Evolutionary conservation across 148 eudicot species (phyloP), one percentile per base, ranked within the genome.

Genomic region (Dianthus caryophyllus): DNA sequence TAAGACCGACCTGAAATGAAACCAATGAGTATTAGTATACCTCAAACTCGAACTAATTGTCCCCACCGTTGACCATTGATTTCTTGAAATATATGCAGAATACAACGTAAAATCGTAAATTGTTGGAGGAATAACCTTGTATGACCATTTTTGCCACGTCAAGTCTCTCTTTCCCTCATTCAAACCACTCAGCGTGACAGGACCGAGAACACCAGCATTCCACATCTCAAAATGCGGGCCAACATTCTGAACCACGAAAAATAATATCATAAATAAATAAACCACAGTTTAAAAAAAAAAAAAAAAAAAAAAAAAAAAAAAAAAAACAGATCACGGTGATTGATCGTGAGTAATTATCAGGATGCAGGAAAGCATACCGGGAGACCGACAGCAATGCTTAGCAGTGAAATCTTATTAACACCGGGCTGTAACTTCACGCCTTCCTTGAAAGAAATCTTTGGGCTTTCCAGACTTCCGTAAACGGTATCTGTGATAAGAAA

Each of bases 351-450:
- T 43, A 41, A 41, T 41, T 29, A 31, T 52, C 25, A 25, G 10
- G 27, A 13, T 46, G 50, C 58, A 47, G 71, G 61, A 61, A 72
- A 41, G 66, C 91, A 31, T 68, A 94, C 98, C 83, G 98, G 98
- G 49, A 94, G 92, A 47, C 98, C 98, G 79, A 94, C 96, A 62
- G 98, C 87, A 71, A 90, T 83, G 77, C 98, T 94, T n/a, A 94
- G 83, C 47, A 94, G 79, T 41, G 97, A 76, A 47, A 94, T 88
- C 77, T 71, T 84, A 87, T 94, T 94, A 26, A 88, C 72, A 58
- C 98, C 98, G 47, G 92, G 84, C 80, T 88, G 84, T 64, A 94
- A 75, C 58, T 88, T 80, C 75, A 94, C 97, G 31, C 84, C 85
- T 53, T 80, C 59, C 60, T 83, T 88, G 46, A 88, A 94, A 21